Base-by-base conservation (phyloP, 768 basidiomycete genomes). In the Glaciozyma martinii region DNA sequence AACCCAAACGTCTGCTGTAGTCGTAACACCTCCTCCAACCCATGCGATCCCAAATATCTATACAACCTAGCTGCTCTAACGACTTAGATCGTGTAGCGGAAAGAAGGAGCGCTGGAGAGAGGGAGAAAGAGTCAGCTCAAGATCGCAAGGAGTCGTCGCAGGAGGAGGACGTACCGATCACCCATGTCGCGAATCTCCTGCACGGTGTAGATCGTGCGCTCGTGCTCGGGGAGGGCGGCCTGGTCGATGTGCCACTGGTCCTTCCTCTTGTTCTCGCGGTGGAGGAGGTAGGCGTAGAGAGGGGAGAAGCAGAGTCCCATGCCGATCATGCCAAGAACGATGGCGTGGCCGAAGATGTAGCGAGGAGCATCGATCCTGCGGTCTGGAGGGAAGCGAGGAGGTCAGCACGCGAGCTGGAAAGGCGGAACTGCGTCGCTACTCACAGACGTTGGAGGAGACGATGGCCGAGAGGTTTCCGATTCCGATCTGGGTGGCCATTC, bases 31-130 rank as follows among this genome's bases (percentile, higher is more conserved):
- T n/a, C n/a, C n/a, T n/a, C n/a, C n/a, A n/a, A n/a, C n/a, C n/a
- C n/a, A n/a, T n/a, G n/a, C 37, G 37, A 13, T 40, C 5, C 37
- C 37, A 8, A 40, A 40, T 40, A 40, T 13, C 15, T 7, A 40
- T 40, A 40, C 37, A 40, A 8, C 37, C 37, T 40, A 40, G 15
- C 10, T 12, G 12, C 10, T 40, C 7, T 40, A 40, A 13, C 37
- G 37, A 13, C 37, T 86, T 21, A 76, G 78, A 68, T 57, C 5
- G 63, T 65, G 61, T 68, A 68, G 25, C 44, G 33, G 61, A 68
- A 68, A 25, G 62, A 60, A 21, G 67, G 63, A 5, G 63, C 63
- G 18, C 66, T 67, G 59, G 19, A 25, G 12, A 27, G 29, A n/a
- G 3, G 15, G 21, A 1, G 9, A 33, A 15, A 23, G 32, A n/a